Percentiles rank a stretch among this genome's conserved stretches.
phyloP scores from a whole-genome alignment of 1,139 yeast genomes.

The Protomyces gravidus region DNA sequence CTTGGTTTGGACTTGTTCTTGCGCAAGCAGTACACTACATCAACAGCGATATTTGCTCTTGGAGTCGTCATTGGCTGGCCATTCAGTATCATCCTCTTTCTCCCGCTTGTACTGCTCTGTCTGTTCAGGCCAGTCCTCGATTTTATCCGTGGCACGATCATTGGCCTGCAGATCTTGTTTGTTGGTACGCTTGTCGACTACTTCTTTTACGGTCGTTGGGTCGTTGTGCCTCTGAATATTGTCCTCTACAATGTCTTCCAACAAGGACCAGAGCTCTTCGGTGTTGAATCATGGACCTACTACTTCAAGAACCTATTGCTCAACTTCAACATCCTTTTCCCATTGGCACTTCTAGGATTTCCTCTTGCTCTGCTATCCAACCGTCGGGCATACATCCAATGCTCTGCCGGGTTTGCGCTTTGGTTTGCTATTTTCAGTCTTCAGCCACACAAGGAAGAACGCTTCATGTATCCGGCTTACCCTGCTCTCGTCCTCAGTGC shows the following conservation, averaged over 20 bases:
- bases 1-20: slow-evolving; percentile 51
- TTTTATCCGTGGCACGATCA: slow-evolving; percentile 20
- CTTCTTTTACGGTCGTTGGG: slow-evolving; percentile 56
- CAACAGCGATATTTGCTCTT: slow-evolving; percentile 47
- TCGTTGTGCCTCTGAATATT: slow-evolving; percentile 75
- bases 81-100: slow-evolving; percentile 68
- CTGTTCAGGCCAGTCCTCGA: slow-evolving; percentile 36
- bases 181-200: slow-evolving; percentile 55
- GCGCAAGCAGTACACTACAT: slow-evolving; percentile 39
- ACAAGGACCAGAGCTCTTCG: slow-evolving; percentile 86
- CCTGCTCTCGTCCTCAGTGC: slow-evolving; percentile 63
- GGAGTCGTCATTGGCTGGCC: slow-evolving; percentile 94
- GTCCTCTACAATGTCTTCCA: slow-evolving; percentile 76
- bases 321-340: slow-evolving; percentile 61
- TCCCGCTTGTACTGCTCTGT: slow-evolving; percentile 7
- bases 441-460: slow-evolving; percentile 92
- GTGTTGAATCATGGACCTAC: slow-evolving; percentile 76
- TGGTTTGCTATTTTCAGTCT: slow-evolving; percentile 65
- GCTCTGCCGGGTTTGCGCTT: slow-evolving; percentile 49
- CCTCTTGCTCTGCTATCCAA: slow-evolving; percentile 33
- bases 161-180: slow-evolving; percentile 33
- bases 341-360: slow-evolving; percentile 48
- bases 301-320: slow-evolving; percentile 64
- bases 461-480: slow-evolving; percentile 82
- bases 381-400: background rate